A percentile compares a stretch with the other conserved stretches of the same genome.
These are phyloP conservation scores for Trametes sp. DNA, from an alignment of 1,284 basidiomycete genomes.

Conservation along the genomic window DNA sequence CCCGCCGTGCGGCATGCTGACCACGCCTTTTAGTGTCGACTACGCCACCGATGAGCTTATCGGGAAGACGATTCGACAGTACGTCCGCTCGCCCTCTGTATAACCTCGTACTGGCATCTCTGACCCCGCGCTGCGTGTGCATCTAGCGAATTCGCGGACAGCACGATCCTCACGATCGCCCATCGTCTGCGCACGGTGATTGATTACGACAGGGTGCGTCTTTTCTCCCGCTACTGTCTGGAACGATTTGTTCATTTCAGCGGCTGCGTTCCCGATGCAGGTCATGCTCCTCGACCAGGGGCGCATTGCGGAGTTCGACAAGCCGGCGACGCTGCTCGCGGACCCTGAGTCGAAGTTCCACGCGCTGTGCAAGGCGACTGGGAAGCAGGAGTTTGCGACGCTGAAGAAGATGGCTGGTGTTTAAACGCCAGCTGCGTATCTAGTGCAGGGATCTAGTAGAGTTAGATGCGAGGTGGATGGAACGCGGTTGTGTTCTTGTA, in stretches of 20 bases:
- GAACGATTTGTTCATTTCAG: conserved; percentile 11
- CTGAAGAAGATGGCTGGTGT: conserved; percentile 73
- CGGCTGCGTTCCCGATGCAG: conserved; percentile 43
- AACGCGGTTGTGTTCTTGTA: background rate
- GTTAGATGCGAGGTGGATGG: conserved; percentile 1
- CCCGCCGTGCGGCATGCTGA: conserved; percentile 13
- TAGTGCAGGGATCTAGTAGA: background rate
- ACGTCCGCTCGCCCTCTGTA: conserved; percentile 36
- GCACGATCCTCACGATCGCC: conserved; percentile 67
- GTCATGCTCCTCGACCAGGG: conserved; percentile 91
- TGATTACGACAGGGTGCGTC: conserved; percentile 59
- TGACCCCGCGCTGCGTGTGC: conserved; percentile 7
- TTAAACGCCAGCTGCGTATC: conserved; percentile 32
- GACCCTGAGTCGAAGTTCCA: conserved; percentile 77
- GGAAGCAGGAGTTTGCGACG: conserved; percentile 79
- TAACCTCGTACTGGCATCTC: conserved; percentile 12
- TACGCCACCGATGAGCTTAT: conserved; percentile 83
- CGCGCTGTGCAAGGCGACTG: conserved; percentile 82
- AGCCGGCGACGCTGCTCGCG: conserved; percentile 72
- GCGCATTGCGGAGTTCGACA: conserved; percentile 84
- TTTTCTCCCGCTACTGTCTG: conserved; percentile 8
- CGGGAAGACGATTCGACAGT: conserved; percentile 78
- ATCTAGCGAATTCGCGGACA: conserved; percentile 34
- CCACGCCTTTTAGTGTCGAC: conserved; percentile 58
- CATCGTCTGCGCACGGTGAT: conserved; percentile 73